Conservation (phyloP, 208 protist species). For the Crithidia acanthocephali region DNA sequence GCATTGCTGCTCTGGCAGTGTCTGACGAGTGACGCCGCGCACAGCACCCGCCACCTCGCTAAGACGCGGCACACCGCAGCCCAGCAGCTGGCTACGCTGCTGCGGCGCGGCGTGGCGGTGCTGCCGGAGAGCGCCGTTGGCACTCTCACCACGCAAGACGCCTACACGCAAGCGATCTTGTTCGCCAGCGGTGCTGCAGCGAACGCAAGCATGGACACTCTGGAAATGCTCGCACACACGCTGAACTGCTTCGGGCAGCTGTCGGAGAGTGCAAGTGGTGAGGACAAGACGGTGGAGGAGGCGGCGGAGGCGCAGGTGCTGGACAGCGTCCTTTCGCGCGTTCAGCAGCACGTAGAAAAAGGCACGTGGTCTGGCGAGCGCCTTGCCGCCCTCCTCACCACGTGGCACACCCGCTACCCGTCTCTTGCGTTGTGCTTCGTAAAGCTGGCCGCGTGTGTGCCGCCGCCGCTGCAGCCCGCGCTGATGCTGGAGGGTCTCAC, state of each 20-base stretch:
- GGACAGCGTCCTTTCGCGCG: not conserved
- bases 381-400: slow-evolving; percentile 34
- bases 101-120: slow-evolving; percentile 4
- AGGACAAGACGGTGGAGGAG: slow-evolving; percentile 8
- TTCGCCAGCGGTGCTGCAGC: slow-evolving; percentile 24
- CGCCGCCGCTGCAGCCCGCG: slow-evolving; percentile 24
- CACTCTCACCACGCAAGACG: slow-evolving; percentile 18
- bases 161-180: slow-evolving; percentile 39
- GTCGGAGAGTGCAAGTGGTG: not conserved
- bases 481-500: slow-evolving; percentile 20
- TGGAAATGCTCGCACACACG: slow-evolving; percentile 27
- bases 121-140: slow-evolving; percentile 19
- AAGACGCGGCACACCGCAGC: slow-evolving; percentile 6
- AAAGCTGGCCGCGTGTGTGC: slow-evolving; percentile 24
- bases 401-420: slow-evolving; percentile 39
- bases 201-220: slow-evolving; percentile 14
- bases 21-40: not conserved
- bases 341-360: slow-evolving; percentile 10
- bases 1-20: slow-evolving; percentile 8
- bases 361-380: slow-evolving; percentile 13
- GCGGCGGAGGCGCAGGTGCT: slow-evolving; percentile 5
- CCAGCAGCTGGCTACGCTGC: slow-evolving; percentile 11
- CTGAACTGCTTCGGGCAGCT: slow-evolving; percentile 35
- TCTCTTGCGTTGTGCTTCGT: slow-evolving; percentile 30
- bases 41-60: not conserved